Evolutionary conservation across 2,329 filamentous ascomycete genomes (phyloP), one percentile per base, ranked within the genome.

Genomic region (Lizonia empirigonia): DNA sequence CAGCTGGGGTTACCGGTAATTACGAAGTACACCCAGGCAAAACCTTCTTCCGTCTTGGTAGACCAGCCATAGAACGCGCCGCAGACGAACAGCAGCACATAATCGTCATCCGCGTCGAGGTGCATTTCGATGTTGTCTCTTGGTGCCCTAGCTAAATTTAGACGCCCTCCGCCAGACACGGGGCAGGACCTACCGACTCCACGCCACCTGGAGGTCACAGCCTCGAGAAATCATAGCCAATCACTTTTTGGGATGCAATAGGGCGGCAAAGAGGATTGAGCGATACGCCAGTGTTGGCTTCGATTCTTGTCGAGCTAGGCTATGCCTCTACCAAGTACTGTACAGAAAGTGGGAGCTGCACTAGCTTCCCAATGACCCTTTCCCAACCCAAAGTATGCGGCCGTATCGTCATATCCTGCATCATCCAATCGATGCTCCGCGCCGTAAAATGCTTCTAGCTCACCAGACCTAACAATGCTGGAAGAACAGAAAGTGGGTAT

Each of bases 401-500:
- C 37, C 52, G 44, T 52, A 41, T 51, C 44, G 34, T 55, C 47
- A 39, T 48, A 47, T 56, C 48, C 61, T 56, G 62, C 59, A 62
- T 65, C 59, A 59, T 62, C 58, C 64, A 62, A 36, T 55, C 44
- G 53, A 58, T 60, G 53, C 56, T 39, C 45, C 55, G 54, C 60
- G 58, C 62, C 62, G 45, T 65, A 53, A 50, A 62, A 57, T 63
- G 47, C 58, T 47, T 48, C 33, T 52, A 55, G 53, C 58, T 54
- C 56, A 36, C 55, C 49, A 40, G 48, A 60, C 53, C 54, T 45
- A 53, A 56, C 62, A 55, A 60, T 60, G 60, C 64, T 62, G 60
- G 68, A 71, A 73, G 69, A 72, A 72, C 63, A 52, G 42, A 71
- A 69, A 66, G 51, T 65, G 72, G 72, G 70, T 74, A 74, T 74